Base-by-base conservation (phyloP, 225 moss, liverwort and hornwort genomes). In the Pleurozium schreberi region DNA sequence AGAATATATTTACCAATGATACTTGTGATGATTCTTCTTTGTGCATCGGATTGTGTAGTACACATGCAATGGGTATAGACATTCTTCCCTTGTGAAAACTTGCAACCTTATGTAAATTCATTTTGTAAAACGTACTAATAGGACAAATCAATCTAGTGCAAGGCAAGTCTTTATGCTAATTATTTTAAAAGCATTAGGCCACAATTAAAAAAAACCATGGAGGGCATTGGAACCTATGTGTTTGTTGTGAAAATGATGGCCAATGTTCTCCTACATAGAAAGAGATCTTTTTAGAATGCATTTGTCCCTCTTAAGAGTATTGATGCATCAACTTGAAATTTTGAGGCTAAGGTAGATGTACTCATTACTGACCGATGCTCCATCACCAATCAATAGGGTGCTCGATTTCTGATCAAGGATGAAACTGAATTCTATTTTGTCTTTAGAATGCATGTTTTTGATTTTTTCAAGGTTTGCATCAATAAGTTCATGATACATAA, bases 171-270 rank as follows among this genome's bases (percentile, higher is more conserved):
- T n/a, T n/a, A n/a, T n/a, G n/a, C n/a, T n/a, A n/a, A n/a, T n/a
- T n/a, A n/a, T n/a, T n/a, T n/a, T n/a, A n/a, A n/a, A n/a, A 28
- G 7, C 6, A 74, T 47, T 47, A 30, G 18, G 5, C 31, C 18
- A 75, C n/a, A 49, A 49, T 75, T 19, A 49, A 49, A 31, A 17
- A 2, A 18, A 47, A 55, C 12, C 5, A 55, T 5, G 15, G 14
- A 0, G 9, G 5, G 5, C 17, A 28, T 30, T 17, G 0, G 17
- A 73, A 36, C 7, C 4, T 50, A 12, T 33, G 2, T 49, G 0
- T 18, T 11, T 47, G 12, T 50, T n/a, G n/a, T n/a, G 4, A 49
- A 34, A 49, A 2, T 74, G 11, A 30, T 74, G 33, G 12, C 7
- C 3, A 19, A 33, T 75, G 18, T 18, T 19, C 1, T 3, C 2